Conservation (phyloP, 495 filamentous ascomycete species). For the Mytilinidion resinicola region DNA sequence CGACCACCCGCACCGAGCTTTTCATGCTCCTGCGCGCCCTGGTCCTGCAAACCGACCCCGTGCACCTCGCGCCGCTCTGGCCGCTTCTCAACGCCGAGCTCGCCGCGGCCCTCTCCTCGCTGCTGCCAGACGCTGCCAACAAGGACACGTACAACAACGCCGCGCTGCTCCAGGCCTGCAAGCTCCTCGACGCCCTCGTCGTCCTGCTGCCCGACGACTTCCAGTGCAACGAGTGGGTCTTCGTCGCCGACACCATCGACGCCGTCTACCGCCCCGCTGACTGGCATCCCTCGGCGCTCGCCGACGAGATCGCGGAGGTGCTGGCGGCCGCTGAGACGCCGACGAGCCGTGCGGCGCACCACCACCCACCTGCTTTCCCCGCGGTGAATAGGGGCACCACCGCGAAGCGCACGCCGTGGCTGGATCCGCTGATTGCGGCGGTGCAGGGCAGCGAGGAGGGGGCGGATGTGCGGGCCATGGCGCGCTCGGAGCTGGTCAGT, state of each 20-base stretch:
- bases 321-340: constrained; percentile 48
- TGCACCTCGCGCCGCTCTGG: constrained; percentile 80
- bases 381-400: neutral
- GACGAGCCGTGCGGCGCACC: constrained; percentile 5
- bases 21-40: constrained; percentile 84
- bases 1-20: constrained; percentile 77
- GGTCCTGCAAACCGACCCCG: constrained; percentile 63
- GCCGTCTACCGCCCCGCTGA: constrained; percentile 79
- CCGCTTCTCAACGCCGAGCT: constrained; percentile 83
- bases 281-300: constrained; percentile 65
- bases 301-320: constrained; percentile 79
- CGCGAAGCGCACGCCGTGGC: neutral
- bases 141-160: constrained; percentile 71
- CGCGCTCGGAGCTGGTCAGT: constrained; percentile 32
- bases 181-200: constrained; percentile 79
- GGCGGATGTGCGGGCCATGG: constrained; percentile 32
- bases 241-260: constrained; percentile 93
- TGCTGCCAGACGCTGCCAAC: constrained; percentile 57
- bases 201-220: constrained; percentile 90
- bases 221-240: constrained; percentile 92
- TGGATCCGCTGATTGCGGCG: neutral
- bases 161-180: constrained; percentile 80
- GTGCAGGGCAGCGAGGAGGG: constrained; percentile 1
- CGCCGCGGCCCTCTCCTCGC: constrained; percentile 70
- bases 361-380: neutral